Base-by-base conservation (phyloP, 495 filamentous ascomycete genomes). In the Aspergillus sclerotioniger region DNA sequence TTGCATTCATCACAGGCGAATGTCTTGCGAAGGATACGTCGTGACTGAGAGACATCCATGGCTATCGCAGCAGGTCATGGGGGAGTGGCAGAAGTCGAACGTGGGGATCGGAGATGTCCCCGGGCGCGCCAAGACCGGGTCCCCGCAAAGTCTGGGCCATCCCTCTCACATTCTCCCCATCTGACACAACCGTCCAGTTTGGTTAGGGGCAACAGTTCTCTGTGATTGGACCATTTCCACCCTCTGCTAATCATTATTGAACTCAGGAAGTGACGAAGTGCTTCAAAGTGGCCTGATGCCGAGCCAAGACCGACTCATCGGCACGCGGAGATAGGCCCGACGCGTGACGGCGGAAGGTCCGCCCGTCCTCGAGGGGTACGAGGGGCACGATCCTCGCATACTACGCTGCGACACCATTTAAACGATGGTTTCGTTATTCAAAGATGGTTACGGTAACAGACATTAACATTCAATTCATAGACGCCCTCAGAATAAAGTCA, bases 1-100 rank as follows among this genome's bases (percentile, higher is more conserved):
- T 60, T 63, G 45, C 63, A 66, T 28, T 63, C 57, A 49, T 62
- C 60, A 41, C 63, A 66, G 6, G 63, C 60, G 39, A 57, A 65
- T 0, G 62, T 41, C 41, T 65, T 65, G 58, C 62, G 62, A 10
- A 65, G 45, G 13, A 65, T 56, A 29, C 50, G 57, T 16, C 57
- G 51, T 33, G 57, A 44, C 4, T 51, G 57, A 49, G 43, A 17
- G 20, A 47, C 3, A 35, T 35, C 33, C 33, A 35, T 35, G 33
- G 33, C 2, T 9, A 35, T 13, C 9, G 33, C 9, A 35, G 33
- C 8, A 35, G 33, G 3, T 9, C 9, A 35, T 4, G 9, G 25
- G 2, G 25, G 5, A 5, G 25, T 25, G 25, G 33, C 33, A 35
- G 33, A 35, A 13, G 13, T 9, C 8, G 33, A 35, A 3, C 13